Evolutionary conservation across 2,329 filamentous ascomycete species (phyloP), one percentile per base, ranked within the genome.

Genomic region (Ascochyta viciae-villosae): DNA sequence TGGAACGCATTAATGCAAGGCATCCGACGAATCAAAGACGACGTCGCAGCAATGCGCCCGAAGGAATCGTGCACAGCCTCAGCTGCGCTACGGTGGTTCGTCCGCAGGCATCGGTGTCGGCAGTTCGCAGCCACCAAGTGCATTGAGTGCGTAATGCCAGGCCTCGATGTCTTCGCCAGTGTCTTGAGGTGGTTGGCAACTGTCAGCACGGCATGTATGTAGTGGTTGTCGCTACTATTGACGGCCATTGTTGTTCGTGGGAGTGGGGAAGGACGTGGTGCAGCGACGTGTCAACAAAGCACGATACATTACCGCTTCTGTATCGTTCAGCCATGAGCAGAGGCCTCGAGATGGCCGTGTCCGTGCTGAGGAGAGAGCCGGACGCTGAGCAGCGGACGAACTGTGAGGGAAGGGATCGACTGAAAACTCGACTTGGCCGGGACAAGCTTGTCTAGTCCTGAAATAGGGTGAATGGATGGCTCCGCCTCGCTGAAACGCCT

Each of bases 401-500:
- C 33, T 34, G 31, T 39, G 54, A 45, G 29, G 45, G 40, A 53
- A 57, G 38, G 45, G 40, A 57, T 53, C 39, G 41, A 49, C 45
- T 9, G 49, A 53, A 45, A 22, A 45, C 33, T 45, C 27, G 27
- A 31, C 35, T 51, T 39, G 48, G 48, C 62, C 39, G 52, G 62
- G 55, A 45, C 41, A 29, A 34, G 58, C 49, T 54, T 54, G 60
- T 48, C 54, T 54, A 57, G 55, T 62, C 62, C 62, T 33, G 44
- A 57, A 54, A 50, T 53, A 57, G 52, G 31, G 42, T 53, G 58
- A 41, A 23, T 26, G 37, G 12, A 35, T 47, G 57, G 49, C 60
- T 55, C 54, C 57, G 54, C 54, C 53, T 56, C 61, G 54, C 47
- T 67, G 64, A 67, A 65, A 67, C 66, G 63, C 67, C 64, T 61